Evolutionary conservation across 2,329 filamentous ascomycete species (phyloP).

Genomic region (Trichoderma harzianum): DNA sequence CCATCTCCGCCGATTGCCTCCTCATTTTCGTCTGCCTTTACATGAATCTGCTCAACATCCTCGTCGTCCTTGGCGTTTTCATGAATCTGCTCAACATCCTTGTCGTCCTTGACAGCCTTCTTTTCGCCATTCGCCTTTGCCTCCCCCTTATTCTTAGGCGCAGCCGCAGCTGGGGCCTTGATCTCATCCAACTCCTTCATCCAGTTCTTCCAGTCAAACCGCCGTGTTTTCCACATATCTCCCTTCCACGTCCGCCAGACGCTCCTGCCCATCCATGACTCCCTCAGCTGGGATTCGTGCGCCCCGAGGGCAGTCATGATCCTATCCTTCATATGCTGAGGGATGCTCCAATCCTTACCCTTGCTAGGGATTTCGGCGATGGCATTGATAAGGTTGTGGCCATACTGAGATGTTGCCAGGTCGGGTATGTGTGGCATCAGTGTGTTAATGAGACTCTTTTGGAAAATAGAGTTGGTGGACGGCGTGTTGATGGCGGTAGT

Average conservation of each 20-base stretch:
- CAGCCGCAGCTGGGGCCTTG: constrained; percentile 21
- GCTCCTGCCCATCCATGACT: constrained; percentile 52
- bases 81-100: neutral
- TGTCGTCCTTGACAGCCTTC: neutral
- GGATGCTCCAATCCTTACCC: constrained; percentile 46
- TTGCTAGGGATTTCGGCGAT: constrained; percentile 50
- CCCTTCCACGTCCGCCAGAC: constrained; percentile 58
- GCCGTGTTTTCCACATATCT: constrained; percentile 53
- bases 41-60: neutral
- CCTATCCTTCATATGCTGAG: constrained; percentile 57
- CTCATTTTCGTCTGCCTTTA: neutral
- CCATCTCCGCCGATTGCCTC: neutral
- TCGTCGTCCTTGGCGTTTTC: neutral
- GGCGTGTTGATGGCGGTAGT: constrained; percentile 48
- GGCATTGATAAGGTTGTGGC: constrained; percentile 50
- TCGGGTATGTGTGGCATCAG: constrained; percentile 44
- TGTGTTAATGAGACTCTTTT: constrained; percentile 51
- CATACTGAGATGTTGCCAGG: constrained; percentile 49
- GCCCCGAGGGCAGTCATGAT: constrained; percentile 49
- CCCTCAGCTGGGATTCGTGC: constrained; percentile 48
- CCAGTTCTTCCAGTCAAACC: constrained; percentile 55
- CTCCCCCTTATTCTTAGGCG: constrained; percentile 15
- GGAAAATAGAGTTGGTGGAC: constrained; percentile 50
- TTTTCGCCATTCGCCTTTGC: neutral
- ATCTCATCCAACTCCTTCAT: constrained; percentile 45